phyloP scores from a whole-genome alignment of 2,329 filamentous ascomycete species.

The Drechslerella coelobrocha region DNA sequence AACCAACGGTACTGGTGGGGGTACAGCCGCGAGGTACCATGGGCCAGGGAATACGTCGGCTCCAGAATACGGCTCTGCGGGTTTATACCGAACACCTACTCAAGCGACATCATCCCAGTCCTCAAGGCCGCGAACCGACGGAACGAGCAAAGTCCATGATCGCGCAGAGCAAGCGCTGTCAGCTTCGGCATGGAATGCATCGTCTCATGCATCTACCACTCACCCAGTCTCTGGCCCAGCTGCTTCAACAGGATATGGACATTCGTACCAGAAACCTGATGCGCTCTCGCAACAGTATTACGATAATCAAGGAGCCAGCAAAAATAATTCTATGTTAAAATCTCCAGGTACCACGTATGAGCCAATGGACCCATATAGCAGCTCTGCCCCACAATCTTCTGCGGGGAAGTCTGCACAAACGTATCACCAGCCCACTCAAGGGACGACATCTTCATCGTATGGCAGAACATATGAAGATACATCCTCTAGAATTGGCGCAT shows the following conservation, averaged over 20 bases:
- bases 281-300: slow-evolving; percentile 5
- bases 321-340: not conserved
- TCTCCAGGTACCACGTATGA: not conserved
- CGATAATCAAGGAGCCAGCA: slow-evolving; percentile 13
- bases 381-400: slow-evolving; percentile 6
- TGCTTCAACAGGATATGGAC: not conserved
- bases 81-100: slow-evolving; percentile 13
- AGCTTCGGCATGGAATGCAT: slow-evolving; percentile 19
- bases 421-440: slow-evolving; percentile 23
- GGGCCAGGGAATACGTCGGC: slow-evolving; percentile 2
- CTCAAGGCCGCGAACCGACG: slow-evolving; percentile 9
- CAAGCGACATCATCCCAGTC: slow-evolving; percentile 2
- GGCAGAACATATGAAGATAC: slow-evolving; percentile 8
- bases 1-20: not conserved
- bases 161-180: slow-evolving; percentile 22
- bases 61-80: slow-evolving; percentile 11
- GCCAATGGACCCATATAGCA: slow-evolving; percentile 4
- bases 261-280: slow-evolving; percentile 20
- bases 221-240: not conserved
- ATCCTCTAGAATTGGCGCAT: slow-evolving; percentile 5
- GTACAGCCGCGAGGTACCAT: not conserved
- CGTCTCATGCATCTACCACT: not conserved
- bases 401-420: not conserved
- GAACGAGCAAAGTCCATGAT: slow-evolving; percentile 8
- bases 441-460: slow-evolving; percentile 1